Evolutionary conservation across 2,329 filamentous ascomycete genomes (phyloP).

Genomic region (Sporothrix inflata): DNA sequence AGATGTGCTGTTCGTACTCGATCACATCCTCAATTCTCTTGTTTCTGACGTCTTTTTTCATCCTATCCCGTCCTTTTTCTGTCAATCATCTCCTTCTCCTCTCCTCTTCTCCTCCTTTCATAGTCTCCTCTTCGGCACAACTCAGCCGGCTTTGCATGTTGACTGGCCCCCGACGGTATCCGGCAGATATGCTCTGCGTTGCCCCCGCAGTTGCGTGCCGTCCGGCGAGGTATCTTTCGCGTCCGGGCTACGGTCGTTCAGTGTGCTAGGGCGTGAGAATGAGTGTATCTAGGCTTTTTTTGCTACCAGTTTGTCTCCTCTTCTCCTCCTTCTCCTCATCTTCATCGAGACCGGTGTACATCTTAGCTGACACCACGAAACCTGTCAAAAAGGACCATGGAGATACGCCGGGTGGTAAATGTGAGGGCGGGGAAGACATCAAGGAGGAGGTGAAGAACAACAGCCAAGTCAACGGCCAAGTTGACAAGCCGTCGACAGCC

Average conservation of each 20-base stretch:
- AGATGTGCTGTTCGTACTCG: no score
- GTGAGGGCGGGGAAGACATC: background rate
- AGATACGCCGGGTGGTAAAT: background rate
- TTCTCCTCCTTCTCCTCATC: background rate
- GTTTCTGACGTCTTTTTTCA: no score
- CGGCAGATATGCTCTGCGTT: constrained; percentile 3
- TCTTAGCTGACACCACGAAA: constrained; percentile 3
- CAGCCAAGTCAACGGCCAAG: background rate
- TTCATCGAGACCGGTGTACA: background rate
- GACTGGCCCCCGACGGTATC: background rate
- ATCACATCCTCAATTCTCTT: no score
- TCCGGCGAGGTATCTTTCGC: background rate
- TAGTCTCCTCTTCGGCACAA: background rate
- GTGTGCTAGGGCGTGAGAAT: background rate
- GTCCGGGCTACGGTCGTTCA: background rate
- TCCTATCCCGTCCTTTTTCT: background rate
- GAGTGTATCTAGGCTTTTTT: background rate
- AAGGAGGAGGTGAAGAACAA: background rate
- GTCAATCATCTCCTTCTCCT: background rate
- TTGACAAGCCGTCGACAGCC: background rate
- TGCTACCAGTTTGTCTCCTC: background rate
- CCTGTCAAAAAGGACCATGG: background rate
- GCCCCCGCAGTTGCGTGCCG: constrained; percentile 9
- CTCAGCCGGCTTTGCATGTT: background rate
- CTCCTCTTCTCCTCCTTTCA: background rate